Conservation (phyloP, 108 stramenopile species). For the Cafeteria roenbergensis region DNA sequence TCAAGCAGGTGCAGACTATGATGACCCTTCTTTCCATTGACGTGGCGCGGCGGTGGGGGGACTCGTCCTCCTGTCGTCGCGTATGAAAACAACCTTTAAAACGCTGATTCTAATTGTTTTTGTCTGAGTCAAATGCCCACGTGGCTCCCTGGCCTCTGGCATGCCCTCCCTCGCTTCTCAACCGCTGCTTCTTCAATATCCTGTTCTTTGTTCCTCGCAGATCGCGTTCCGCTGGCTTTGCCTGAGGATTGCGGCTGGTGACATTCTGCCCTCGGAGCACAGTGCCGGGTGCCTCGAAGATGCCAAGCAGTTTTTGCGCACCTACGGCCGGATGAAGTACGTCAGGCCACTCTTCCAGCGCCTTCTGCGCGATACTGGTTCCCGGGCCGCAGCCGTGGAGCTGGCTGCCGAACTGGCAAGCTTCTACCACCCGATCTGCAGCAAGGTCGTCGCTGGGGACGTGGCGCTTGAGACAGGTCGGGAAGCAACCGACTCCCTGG, state of each 20-base stretch:
- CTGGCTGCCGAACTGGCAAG: background rate
- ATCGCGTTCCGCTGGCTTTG: background rate
- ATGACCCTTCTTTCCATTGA: too few species aligned
- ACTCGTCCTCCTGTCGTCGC: too few species aligned
- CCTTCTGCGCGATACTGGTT: slow-evolving; percentile 22
- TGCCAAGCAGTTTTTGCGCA: slow-evolving; percentile 55
- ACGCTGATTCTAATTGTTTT: too few species aligned
- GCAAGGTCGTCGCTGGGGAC: background rate
- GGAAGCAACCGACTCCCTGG: background rate
- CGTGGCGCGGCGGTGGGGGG: too few species aligned
- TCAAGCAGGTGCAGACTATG: too few species aligned
- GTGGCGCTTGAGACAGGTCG: background rate
- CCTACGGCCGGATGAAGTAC: slow-evolving; percentile 97
- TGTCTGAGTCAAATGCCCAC: too few species aligned
- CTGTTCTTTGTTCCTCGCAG: too few species aligned
- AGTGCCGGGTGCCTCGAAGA: background rate
- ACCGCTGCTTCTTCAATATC: too few species aligned
- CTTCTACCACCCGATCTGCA: slow-evolving; percentile 7
- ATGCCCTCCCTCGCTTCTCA: too few species aligned
- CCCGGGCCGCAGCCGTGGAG: background rate
- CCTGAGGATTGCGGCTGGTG: background rate
- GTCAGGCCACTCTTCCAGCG: slow-evolving; percentile 74
- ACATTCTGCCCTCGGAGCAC: too few species aligned
- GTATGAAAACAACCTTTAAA: too few species aligned
- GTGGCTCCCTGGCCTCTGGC: too few species aligned